These are phyloP conservation scores for Arachis monticola DNA, from an alignment of 331 rosid genomes.

Conservation along the genomic window DNA sequence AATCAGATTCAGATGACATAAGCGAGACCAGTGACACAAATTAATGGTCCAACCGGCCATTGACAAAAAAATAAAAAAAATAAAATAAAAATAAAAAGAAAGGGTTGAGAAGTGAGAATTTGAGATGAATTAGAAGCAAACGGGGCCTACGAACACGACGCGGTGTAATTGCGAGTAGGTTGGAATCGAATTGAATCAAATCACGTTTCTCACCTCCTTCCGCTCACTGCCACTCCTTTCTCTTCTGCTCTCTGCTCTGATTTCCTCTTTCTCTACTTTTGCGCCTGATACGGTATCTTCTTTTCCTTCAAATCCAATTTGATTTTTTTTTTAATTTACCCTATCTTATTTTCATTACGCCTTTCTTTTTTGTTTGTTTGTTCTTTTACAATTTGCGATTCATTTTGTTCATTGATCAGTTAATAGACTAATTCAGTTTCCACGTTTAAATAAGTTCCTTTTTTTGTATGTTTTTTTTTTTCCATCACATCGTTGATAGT, in stretches of 20 bases:
- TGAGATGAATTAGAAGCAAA: not conserved
- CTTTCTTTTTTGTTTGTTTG: not conserved
- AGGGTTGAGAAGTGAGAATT: too few relatives aligned
- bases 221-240: constrained; percentile 9
- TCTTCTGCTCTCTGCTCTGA: not conserved
- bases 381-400: constrained; percentile 6
- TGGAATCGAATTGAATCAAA: constrained; percentile 13
- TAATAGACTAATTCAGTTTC: constrained; percentile 2
- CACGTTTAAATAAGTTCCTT: not conserved
- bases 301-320: constrained; percentile 15
- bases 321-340: not conserved
- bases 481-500: constrained; percentile 7
- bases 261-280: constrained; percentile 22
- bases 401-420: not conserved
- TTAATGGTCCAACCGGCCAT: too few relatives aligned
- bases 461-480: not conserved
- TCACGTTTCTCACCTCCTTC: not conserved
- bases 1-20: too few relatives aligned
- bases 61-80: too few relatives aligned
- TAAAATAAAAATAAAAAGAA: too few relatives aligned
- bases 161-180: constrained; percentile 1
- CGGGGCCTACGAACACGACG: constrained; percentile 12
- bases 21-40: too few relatives aligned
- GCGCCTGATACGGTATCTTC: constrained; percentile 31
- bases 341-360: not conserved